Percentiles rank a stretch among this genome's conserved stretches.
These are phyloP conservation scores for Globisporangium abappressorium DNA, from an alignment of 352 stramenopile genomes.

Conservation along the genomic window DNA sequence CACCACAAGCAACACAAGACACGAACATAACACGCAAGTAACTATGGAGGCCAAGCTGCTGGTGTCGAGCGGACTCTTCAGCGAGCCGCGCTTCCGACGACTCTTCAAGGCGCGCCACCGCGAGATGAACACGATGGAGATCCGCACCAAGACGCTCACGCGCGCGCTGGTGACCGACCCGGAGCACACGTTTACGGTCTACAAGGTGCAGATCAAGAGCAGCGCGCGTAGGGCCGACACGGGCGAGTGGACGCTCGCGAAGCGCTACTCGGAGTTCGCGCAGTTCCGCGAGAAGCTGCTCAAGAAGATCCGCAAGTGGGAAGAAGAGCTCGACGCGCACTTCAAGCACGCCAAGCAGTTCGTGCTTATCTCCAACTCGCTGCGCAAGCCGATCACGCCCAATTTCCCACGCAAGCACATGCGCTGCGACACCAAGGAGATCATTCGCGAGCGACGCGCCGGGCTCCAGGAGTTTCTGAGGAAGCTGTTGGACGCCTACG, in stretches of 20 bases:
- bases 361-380: conserved; percentile 32
- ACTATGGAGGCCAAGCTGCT: conserved; percentile 15
- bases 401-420: conserved; percentile 60
- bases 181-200: conserved; percentile 42
- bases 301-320: conserved; percentile 44
- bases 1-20: background rate
- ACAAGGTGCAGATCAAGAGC: conserved; percentile 25
- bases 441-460: conserved; percentile 40
- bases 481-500: conserved; percentile 51
- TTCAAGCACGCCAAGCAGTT: conserved; percentile 27
- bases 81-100: conserved; percentile 18
- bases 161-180: conserved; percentile 3
- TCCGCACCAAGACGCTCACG: conserved; percentile 17
- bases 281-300: conserved; percentile 46
- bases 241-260: conserved; percentile 48
- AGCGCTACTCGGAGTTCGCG: conserved; percentile 71
- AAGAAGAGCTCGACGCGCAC: conserved; percentile 23
- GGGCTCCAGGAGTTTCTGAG: conserved; percentile 55
- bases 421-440: conserved; percentile 47
- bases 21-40: background rate
- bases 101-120: conserved; percentile 34
- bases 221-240: conserved; percentile 23
- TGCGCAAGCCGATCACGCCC: conserved; percentile 40
- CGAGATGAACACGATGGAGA: conserved; percentile 25
- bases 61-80: conserved; percentile 19